Evolutionary conservation across 805 yeast genomes (phyloP), one percentile per base, ranked within the genome.

Genomic region (Lipomyces yamadae): DNA sequence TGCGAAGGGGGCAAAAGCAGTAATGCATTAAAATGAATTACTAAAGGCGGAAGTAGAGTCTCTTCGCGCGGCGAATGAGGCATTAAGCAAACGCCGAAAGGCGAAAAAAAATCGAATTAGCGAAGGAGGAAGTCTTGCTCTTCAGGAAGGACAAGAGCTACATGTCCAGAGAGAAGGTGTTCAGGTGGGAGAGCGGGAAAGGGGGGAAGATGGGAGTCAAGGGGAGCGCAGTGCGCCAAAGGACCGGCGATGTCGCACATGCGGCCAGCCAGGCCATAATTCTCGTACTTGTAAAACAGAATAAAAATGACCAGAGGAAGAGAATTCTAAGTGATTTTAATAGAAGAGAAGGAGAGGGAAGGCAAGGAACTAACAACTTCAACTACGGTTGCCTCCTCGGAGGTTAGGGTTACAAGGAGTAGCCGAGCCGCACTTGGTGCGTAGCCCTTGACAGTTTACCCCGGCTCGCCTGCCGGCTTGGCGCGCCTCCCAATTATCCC

Each of bases 181-280:
- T 11, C 54, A n/a, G 54, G 2, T 2, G 24, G 32, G 15, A 50
- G 54, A 50, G 54, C 32, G 18, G 18, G 45, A 39, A 39, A 10
- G 1, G 15, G n/a, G 13, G n/a, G 45, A 39, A 4, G n/a, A 5
- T 39, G 15, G 15, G 15, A 10, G 45, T 39, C 45, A 39, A n/a
- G n/a, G n/a, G n/a, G n/a, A n/a, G n/a, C n/a, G n/a, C n/a, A n/a
- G n/a, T 45, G 52, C 52, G 1, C 52, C 6, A 45, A 45, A 45
- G 52, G 52, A 34, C 6, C 37, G 37, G 37, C 37, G 37, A 45
- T 45, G 3, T 45, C 18, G 52, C 52, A 45, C 52, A 45, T 45
- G 52, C 52, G 52, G 52, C 29, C 52, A 45, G 52, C 52, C 52
- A 3, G 52, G 52, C 29, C 52, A 45, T 45, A 3, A 45, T 45